Conservation (phyloP, 331 rosid genomes). For the Quercus phellos region DNA sequence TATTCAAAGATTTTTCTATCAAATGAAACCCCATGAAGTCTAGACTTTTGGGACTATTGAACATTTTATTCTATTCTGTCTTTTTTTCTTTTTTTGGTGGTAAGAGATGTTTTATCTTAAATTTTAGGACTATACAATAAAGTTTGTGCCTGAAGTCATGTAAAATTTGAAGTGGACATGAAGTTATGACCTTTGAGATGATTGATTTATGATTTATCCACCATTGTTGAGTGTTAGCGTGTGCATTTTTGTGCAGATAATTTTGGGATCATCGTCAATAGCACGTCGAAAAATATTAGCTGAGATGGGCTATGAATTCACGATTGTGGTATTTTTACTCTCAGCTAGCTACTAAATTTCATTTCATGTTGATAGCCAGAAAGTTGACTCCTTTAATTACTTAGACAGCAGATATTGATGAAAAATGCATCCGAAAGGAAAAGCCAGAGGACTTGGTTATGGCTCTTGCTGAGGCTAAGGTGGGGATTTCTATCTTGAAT, state of each 20-base stretch:
- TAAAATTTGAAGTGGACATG: neutral
- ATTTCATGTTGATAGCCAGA: neutral
- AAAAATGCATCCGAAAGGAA: constrained; percentile 76
- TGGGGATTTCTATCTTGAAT: constrained; percentile 10
- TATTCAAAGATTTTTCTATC: neutral
- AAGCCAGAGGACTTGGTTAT: constrained; percentile 80
- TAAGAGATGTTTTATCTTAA: neutral
- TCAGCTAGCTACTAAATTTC: neutral
- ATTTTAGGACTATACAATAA: neutral
- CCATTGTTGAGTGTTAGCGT: neutral
- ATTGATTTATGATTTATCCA: neutral
- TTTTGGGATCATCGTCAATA: constrained; percentile 75
- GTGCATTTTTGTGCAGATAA: constrained; percentile 46
- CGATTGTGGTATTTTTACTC: constrained; percentile 44
- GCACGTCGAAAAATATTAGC: constrained; percentile 79
- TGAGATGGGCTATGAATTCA: constrained; percentile 87
- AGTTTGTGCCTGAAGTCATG: neutral
- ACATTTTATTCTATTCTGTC: neutral
- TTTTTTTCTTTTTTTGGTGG: neutral
- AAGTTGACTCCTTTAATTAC: constrained; percentile 9
- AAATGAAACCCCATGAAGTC: neutral
- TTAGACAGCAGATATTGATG: constrained; percentile 94
- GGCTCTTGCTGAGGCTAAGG: constrained; percentile 97
- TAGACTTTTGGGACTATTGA: neutral
- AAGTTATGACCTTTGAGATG: neutral